A percentile compares a stretch with the other conserved stretches of the same genome.
These are phyloP conservation scores for Eragrostis tef DNA, from an alignment of 202 grass and related monocot species.

Conservation along the genomic window DNA sequence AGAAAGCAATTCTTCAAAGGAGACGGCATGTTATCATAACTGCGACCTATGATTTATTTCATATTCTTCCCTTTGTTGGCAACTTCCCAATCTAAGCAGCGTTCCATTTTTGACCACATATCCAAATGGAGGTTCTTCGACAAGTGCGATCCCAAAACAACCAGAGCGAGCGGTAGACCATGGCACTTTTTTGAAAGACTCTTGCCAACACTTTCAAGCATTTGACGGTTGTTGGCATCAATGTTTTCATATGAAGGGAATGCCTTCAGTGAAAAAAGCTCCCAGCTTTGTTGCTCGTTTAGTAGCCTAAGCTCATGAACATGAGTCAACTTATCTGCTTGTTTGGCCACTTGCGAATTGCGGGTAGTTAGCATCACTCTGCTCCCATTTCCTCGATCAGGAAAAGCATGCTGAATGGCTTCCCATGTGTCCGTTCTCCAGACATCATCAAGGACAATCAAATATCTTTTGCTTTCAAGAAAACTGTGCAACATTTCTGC, in stretches of 20 bases:
- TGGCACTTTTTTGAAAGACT: background rate
- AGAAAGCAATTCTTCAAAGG: background rate
- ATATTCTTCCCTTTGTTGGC: background rate
- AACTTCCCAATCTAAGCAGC: background rate
- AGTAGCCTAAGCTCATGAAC: background rate
- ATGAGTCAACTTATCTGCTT: background rate
- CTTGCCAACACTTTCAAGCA: background rate
- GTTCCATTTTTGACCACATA: background rate
- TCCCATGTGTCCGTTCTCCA: slow-evolving; percentile 3
- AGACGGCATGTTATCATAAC: background rate
- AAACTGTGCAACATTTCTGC: background rate
- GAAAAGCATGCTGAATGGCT: background rate
- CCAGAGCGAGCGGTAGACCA: background rate
- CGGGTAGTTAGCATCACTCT: background rate
- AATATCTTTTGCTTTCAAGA: background rate
- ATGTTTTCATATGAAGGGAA: background rate
- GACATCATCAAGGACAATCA: background rate
- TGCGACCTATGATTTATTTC: background rate
- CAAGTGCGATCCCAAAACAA: background rate
- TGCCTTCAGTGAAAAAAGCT: background rate
- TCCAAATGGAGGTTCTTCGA: background rate
- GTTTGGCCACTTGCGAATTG: background rate
- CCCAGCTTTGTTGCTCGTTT: background rate
- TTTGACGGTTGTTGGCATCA: background rate
- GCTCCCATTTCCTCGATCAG: background rate